Evolutionary conservation across 768 basidiomycete genomes (phyloP).

Genomic region (Auricularia sp.): DNA sequence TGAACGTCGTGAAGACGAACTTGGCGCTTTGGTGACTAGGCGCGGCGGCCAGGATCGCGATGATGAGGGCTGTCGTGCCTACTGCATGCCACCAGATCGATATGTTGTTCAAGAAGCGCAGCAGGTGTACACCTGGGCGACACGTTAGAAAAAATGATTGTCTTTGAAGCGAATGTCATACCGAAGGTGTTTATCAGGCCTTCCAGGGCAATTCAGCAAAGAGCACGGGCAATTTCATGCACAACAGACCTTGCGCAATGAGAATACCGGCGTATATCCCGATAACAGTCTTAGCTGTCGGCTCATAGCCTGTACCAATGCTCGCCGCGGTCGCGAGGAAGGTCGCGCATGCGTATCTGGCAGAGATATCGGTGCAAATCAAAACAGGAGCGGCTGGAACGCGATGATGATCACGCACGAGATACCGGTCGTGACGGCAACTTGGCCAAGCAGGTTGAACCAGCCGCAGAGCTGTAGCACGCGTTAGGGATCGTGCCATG

Average conservation of each 20-base stretch:
- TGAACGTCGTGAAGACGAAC: constrained; percentile 63
- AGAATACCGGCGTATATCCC: constrained; percentile 65
- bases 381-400: neutral
- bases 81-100: constrained; percentile 68
- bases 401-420: constrained; percentile 28
- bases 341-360: constrained; percentile 53
- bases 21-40: constrained; percentile 56
- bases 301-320: constrained; percentile 48
- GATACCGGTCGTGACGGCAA: constrained; percentile 69
- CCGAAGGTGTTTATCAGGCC: constrained; percentile 69
- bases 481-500: neutral
- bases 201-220: constrained; percentile 8
- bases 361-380: neutral
- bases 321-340: constrained; percentile 59
- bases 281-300: constrained; percentile 49
- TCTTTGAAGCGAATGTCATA: neutral
- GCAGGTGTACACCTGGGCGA: constrained; percentile 33
- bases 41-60: constrained; percentile 62
- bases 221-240: neutral
- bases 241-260: constrained; percentile 42
- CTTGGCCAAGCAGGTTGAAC: constrained; percentile 62
- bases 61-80: constrained; percentile 56
- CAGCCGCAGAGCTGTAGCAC: constrained; percentile 11
- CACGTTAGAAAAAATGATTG: neutral
- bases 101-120: constrained; percentile 60